Evolutionary conservation across 2,329 filamentous ascomycete genomes (phyloP).

Genomic region (Cytospora leucostoma): DNA sequence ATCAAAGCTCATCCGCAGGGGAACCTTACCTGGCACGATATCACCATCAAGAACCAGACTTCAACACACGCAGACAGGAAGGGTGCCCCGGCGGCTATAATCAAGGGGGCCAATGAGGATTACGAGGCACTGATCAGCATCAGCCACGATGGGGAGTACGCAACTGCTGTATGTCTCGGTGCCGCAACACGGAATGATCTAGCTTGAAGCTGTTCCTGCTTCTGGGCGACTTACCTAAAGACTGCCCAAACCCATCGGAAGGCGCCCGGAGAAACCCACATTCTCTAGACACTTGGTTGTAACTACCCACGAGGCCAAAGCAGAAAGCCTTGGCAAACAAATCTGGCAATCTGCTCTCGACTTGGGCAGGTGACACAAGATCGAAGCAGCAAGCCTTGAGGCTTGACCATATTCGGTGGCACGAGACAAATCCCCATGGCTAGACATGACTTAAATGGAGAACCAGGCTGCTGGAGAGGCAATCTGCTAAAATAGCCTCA

Average conservation of each 20-base stretch:
- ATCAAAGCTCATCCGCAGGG: conserved; percentile 70
- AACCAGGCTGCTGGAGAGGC: conserved; percentile 8
- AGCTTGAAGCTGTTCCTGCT: not conserved
- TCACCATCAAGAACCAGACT: conserved; percentile 44
- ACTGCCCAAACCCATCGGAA: not conserved
- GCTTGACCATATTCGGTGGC: not conserved
- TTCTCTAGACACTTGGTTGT: not conserved
- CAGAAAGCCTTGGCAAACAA: conserved; percentile 1
- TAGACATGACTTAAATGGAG: not conserved
- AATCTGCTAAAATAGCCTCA: not conserved
- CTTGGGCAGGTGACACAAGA: conserved; percentile 5
- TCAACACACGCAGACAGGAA: conserved; percentile 18
- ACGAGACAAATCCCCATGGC: conserved; percentile 7
- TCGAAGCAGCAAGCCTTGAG: conserved; percentile 4
- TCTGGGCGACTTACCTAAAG: not conserved
- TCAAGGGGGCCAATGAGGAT: conserved; percentile 31
- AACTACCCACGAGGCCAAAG: not conserved
- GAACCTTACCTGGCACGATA: conserved; percentile 61
- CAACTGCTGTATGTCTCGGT: conserved; percentile 67
- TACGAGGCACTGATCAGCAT: conserved; percentile 71
- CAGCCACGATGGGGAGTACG: conserved; percentile 84
- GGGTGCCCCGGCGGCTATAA: conserved; percentile 17
- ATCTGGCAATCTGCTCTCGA: conserved; percentile 1
- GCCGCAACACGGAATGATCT: conserved; percentile 4
- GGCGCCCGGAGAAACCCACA: not conserved